A percentile compares a stretch with the other conserved stretches of the same genome.
These are phyloP conservation scores for Prunella vulgaris DNA, from an alignment of 257 asterid genomes.

Conservation along the genomic window DNA sequence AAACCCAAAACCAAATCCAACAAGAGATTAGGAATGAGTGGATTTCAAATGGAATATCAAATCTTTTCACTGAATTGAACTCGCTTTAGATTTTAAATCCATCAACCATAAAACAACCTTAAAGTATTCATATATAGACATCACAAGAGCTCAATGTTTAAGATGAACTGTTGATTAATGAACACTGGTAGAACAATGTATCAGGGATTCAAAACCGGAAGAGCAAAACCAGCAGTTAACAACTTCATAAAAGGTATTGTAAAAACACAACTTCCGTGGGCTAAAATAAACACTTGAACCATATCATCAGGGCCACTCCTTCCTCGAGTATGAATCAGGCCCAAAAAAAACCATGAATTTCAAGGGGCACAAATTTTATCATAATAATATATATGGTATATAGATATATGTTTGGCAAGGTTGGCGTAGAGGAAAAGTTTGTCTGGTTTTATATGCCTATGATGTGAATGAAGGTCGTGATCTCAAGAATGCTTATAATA, in stretches of 20 bases:
- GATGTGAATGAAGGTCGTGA: no score
- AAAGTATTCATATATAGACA: not conserved
- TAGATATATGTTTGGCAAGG: not conserved
- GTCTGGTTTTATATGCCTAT: not conserved
- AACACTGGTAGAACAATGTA: not conserved
- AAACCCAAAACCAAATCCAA: not conserved
- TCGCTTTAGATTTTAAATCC: not conserved
- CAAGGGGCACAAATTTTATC: not conserved
- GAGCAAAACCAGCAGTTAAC: not conserved
- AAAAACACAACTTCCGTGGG: not conserved
- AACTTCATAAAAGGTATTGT: no score
- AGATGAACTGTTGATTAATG: not conserved
- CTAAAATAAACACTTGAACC: not conserved
- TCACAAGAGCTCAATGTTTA: not conserved
- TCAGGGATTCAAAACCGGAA: not conserved
- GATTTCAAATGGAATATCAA: not conserved
- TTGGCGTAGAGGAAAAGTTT: not conserved
- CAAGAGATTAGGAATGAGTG: not conserved
- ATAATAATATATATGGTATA: not conserved
- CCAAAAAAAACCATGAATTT: not conserved
- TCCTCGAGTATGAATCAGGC: not conserved
- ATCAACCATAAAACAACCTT: not conserved
- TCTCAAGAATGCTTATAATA: no score
- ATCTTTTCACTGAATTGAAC: not conserved
- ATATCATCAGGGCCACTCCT: not conserved